Conservation (phyloP, 495 filamentous ascomycete species). For the Lophium mytilinum region DNA sequence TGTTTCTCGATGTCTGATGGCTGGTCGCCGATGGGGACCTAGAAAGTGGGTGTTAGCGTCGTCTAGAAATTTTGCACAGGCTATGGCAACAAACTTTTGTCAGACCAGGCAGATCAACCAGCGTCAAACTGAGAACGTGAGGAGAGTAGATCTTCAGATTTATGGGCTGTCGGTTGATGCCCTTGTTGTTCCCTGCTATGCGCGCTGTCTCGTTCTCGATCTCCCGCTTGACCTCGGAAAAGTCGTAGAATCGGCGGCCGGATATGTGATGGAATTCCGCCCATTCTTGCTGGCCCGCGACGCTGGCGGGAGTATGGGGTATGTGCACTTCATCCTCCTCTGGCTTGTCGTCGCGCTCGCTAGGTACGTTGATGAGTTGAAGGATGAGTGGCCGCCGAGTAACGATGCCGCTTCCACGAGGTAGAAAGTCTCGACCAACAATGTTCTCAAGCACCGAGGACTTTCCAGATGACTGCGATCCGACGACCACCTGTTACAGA, state of each 20-base stretch:
- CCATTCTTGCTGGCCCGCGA: constrained; percentile 75
- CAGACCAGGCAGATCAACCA: constrained; percentile 91
- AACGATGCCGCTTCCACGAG: constrained; percentile 92
- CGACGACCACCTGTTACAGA: constrained; percentile 76
- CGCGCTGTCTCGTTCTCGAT: constrained; percentile 95
- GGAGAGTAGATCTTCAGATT: constrained; percentile 99
- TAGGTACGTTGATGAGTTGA: constrained; percentile 95
- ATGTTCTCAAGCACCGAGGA: constrained; percentile 99
- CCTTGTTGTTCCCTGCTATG: constrained; percentile 96
- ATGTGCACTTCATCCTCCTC: constrained; percentile 57
- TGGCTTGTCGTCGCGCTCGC: constrained; percentile 60
- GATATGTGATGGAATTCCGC: constrained; percentile 95
- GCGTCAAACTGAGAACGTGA: constrained; percentile 88
- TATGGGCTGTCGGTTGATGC: constrained; percentile 94
- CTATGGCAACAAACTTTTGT: constrained; percentile 63
- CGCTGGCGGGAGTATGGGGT: constrained; percentile 61
- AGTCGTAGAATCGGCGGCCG: constrained; percentile 84
- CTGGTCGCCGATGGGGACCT: constrained; percentile 96
- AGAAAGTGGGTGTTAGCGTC: constrained; percentile 14
- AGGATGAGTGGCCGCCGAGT: constrained; percentile 90
- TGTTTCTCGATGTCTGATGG: constrained; percentile 98
- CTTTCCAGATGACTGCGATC: constrained; percentile 97
- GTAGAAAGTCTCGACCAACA: constrained; percentile 93
- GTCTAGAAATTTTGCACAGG: background rate
- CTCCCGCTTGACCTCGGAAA: constrained; percentile 84